Conservation (phyloP, 2,329 filamentous ascomycete genomes). For the Ceratocystis diversiconidia region DNA sequence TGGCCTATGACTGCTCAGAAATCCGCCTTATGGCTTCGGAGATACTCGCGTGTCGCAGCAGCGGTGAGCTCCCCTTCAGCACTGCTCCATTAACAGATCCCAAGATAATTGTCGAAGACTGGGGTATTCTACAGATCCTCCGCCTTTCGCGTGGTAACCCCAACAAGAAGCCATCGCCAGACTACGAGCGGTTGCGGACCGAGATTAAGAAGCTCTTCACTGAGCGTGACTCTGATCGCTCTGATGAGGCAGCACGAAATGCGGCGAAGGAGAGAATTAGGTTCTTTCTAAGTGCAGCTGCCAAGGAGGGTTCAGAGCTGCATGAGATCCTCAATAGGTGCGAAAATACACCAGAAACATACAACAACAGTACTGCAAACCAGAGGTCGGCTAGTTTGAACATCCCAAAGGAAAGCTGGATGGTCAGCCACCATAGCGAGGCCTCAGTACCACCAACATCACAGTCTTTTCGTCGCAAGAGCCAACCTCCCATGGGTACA, state of each 20-base stretch:
- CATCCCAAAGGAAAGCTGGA: neutral
- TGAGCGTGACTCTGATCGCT: slow-evolving; percentile 25
- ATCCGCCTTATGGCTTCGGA: slow-evolving; percentile 24
- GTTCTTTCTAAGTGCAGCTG: slow-evolving; percentile 22
- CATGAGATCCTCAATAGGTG: slow-evolving; percentile 13
- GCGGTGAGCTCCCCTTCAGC: slow-evolving; percentile 25
- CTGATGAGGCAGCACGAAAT: slow-evolving; percentile 19
- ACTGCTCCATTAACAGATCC: slow-evolving; percentile 22
- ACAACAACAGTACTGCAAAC: neutral
- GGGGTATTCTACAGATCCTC: slow-evolving; percentile 23
- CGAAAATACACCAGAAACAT: neutral
- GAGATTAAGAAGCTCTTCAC: slow-evolving; percentile 26
- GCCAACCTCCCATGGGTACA: neutral
- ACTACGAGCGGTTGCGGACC: slow-evolving; percentile 23
- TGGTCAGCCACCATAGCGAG: neutral
- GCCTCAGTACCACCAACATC: neutral
- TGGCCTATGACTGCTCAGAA: slow-evolving; percentile 18
- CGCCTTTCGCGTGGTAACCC: slow-evolving; percentile 21
- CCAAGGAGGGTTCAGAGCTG: slow-evolving; percentile 20
- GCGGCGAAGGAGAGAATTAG: slow-evolving; percentile 22
- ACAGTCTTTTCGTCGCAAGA: neutral
- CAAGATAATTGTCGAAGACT: slow-evolving; percentile 25
- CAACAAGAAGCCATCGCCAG: slow-evolving; percentile 16
- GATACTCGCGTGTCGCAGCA: slow-evolving; percentile 25
- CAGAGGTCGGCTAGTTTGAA: neutral